These are phyloP conservation scores for Blyttiomyces sp. DNA, from an alignment of 371 early-diverging fungal species.

Conservation along the genomic window DNA sequence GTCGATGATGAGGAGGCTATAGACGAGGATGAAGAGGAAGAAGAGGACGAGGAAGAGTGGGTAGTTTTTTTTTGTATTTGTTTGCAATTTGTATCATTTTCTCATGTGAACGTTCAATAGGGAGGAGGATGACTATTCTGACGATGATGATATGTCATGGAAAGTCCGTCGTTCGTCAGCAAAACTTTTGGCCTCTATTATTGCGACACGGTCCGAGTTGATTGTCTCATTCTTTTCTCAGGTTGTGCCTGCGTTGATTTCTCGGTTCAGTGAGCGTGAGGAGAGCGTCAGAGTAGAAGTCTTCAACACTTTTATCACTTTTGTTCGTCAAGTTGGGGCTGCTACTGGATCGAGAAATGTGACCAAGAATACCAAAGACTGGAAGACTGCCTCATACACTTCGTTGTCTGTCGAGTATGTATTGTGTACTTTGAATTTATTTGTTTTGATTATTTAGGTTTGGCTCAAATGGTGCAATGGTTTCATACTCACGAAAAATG, in stretches of 20 bases:
- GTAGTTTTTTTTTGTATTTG: conserved; percentile 5
- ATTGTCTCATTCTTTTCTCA: conserved; percentile 59
- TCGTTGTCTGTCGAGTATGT: neutral
- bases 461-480: no score
- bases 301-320: conserved; percentile 67
- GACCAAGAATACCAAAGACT: conserved; percentile 27
- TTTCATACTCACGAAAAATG: neutral
- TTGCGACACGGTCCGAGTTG: conserved; percentile 67
- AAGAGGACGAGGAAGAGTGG: conserved; percentile 62
- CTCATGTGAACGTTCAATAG: conserved; percentile 7
- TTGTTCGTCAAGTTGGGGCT: conserved; percentile 70
- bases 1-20: conserved; percentile 51
- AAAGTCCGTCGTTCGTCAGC: conserved; percentile 86
- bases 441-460: neutral
- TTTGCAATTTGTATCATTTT: neutral
- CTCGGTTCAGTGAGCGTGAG: conserved; percentile 84
- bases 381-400: conserved; percentile 26
- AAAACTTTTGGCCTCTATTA: conserved; percentile 71
- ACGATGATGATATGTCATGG: conserved; percentile 80
- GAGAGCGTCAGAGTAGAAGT: conserved; percentile 88
- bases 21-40: conserved; percentile 55
- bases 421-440: neutral
- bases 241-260: conserved; percentile 72
- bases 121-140: conserved; percentile 56
- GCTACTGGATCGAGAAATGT: conserved; percentile 40